A percentile compares a stretch with the other conserved stretches of the same genome.
phyloP scores from a whole-genome alignment of 345 rosid genomes.

The Arabis hirsuta region DNA sequence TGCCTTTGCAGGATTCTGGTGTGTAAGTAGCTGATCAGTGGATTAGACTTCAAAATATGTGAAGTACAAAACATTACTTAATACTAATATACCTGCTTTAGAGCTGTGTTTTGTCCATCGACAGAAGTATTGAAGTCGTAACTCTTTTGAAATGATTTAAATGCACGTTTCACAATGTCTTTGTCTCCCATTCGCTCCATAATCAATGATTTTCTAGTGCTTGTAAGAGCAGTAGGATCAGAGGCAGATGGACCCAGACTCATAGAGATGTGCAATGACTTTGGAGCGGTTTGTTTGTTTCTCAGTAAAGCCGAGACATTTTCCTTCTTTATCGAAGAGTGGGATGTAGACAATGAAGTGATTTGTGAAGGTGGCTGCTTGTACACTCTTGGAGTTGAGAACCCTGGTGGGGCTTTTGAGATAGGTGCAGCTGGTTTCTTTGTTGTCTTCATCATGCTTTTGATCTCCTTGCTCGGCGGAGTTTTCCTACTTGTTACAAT shows the following conservation, averaged over 20 bases:
- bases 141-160: slow-evolving; percentile 75
- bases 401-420: slow-evolving; percentile 49
- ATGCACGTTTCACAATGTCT: slow-evolving; percentile 86
- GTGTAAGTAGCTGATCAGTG: background rate
- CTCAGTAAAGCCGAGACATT: slow-evolving; percentile 43
- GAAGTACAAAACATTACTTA: background rate
- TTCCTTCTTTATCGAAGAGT: slow-evolving; percentile 49
- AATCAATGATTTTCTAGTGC: slow-evolving; percentile 64
- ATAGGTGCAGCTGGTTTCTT: slow-evolving; percentile 49
- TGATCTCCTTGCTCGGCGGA: slow-evolving; percentile 44
- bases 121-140: slow-evolving; percentile 49
- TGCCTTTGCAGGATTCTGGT: slow-evolving; percentile 46
- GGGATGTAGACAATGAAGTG: slow-evolving; percentile 45
- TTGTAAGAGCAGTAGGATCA: slow-evolving; percentile 46
- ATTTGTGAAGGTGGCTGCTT: slow-evolving; percentile 54
- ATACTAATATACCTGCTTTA: slow-evolving; percentile 57
- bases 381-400: slow-evolving; percentile 55
- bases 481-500: slow-evolving; percentile 40
- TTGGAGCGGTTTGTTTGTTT: slow-evolving; percentile 67
- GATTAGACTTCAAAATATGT: background rate
- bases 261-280: slow-evolving; percentile 76
- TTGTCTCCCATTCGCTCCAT: slow-evolving; percentile 98
- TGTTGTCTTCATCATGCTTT: slow-evolving; percentile 24
- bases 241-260: slow-evolving; percentile 54
- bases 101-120: slow-evolving; percentile 49